Percentiles rank a stretch among this genome's conserved stretches.
phyloP scores from a whole-genome alignment of 2,329 filamentous ascomycete genomes.

The Fusarium sp. region DNA sequence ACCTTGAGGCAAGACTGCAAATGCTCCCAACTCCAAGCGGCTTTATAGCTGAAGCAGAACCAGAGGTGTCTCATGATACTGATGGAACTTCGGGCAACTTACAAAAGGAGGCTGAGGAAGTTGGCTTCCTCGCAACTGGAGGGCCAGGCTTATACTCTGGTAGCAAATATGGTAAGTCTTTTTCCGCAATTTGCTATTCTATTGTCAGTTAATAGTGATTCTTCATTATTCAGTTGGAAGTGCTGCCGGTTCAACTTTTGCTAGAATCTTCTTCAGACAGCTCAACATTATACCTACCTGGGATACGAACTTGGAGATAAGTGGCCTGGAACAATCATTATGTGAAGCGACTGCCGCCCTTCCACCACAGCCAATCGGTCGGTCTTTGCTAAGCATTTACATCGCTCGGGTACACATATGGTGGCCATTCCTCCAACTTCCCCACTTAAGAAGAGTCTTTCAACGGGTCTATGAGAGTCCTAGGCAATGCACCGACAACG shows the following conservation, averaged over 20 bases:
- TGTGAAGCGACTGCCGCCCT: background rate
- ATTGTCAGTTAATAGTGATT: background rate
- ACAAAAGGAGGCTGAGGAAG: slow-evolving; percentile 12
- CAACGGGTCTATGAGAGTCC: background rate
- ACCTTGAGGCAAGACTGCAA: slow-evolving; percentile 1
- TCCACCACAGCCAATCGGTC: background rate
- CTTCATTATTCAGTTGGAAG: slow-evolving; percentile 1
- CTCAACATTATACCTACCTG: background rate
- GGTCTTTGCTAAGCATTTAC: background rate
- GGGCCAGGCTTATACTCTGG: slow-evolving; percentile 8
- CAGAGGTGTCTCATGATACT: background rate
- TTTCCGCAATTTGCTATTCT: background rate
- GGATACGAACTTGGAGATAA: rapidly evolving
- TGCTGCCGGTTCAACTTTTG: slow-evolving; percentile 14
- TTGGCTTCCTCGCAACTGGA: background rate
- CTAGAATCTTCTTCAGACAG: slow-evolving; percentile 19
- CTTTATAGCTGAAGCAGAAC: background rate
- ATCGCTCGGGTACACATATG: background rate
- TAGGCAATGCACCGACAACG: rapidly evolving
- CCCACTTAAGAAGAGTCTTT: background rate
- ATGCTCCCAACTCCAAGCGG: background rate
- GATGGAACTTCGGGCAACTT: background rate
- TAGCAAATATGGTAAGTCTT: background rate
- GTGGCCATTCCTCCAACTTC: slow-evolving; percentile 12
- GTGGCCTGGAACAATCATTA: background rate